Evolutionary conservation across 192 early-diverging fungal genomes (phyloP), one percentile per base, ranked within the genome.

Genomic region (Backusella circina): DNA sequence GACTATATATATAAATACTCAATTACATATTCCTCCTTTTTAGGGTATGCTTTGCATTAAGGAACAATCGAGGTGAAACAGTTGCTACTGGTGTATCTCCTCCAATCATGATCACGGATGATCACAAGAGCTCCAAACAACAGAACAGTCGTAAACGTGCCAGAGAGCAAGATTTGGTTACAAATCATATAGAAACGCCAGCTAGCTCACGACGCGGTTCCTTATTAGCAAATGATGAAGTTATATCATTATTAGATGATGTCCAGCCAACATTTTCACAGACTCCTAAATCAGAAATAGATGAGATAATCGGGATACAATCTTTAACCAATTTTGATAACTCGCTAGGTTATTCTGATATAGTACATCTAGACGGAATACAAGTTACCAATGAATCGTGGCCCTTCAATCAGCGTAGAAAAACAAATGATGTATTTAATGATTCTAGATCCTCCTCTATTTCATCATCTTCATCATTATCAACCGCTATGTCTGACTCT

Each of bases 91-190:
- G 93, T 28, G 78, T 94, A 66, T 95, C 95, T 30, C 93, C 96
- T 12, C 94, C 96, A 9, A 96, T 98, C 61, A 92, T 97, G 90
- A 96, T 98, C 79, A 98, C 96, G 1, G 96, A 98, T 74, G 96
- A 98, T 83, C 96, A 98, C 86, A 98, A 98, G 82, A 94, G 92
- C 15, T 88, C 91, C 35, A 86, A 85, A 67, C 81, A 79, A 39
- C 84, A 84, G 23, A 37, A 37, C 16, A 35, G 67, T n/a, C 72
- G 54, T 50, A 72, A 65, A 57, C 41, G 36, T 16, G 18, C 61
- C 1, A 26, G 54, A 61, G 54, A 28, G 26, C 54, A 28, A 10
- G 54, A 61, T 61, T 28, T 28, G 21, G 21, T n/a, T 38, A 21
- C n/a, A 16, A 68, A 68, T 31, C 67, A 68, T 0, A 32, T 36